A percentile compares a stretch with the other conserved stretches of the same genome.
Conservation (phyloP, 768 basidiomycete species). For the Mycena vitilis region DNA sequence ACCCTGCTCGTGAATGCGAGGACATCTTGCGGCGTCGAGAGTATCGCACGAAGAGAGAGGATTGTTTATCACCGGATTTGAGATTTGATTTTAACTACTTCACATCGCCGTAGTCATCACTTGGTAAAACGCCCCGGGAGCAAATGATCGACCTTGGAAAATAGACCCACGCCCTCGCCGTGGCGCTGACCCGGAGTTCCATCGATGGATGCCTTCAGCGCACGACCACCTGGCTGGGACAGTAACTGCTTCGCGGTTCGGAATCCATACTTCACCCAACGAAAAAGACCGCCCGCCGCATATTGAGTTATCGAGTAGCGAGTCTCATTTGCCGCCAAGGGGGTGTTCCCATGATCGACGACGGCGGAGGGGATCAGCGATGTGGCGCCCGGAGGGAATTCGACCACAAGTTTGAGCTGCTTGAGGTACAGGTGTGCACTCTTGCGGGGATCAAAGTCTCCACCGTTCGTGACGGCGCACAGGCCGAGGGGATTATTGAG, state of each 20-base stretch:
- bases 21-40: too few relatives aligned
- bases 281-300: slow-evolving; percentile 17
- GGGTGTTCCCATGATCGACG: slow-evolving; percentile 31
- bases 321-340: slow-evolving; percentile 25
- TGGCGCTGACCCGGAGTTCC: background rate
- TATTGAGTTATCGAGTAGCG: slow-evolving; percentile 40
- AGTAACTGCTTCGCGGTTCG: background rate
- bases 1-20: too few relatives aligned
- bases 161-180: background rate
- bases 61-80: too few relatives aligned
- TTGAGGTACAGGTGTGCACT: slow-evolving; percentile 20
- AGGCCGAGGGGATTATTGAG: slow-evolving; percentile 26
- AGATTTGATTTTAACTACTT: too few relatives aligned
- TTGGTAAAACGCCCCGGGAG: background rate
- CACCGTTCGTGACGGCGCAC: slow-evolving; percentile 43
- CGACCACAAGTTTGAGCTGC: slow-evolving; percentile 24
- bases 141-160: slow-evolving; percentile 14
- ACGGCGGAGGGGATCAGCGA: background rate
- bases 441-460: background rate
- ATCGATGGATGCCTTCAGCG: background rate
- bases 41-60: background rate
- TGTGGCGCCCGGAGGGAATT: slow-evolving; percentile 29
- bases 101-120: too few relatives aligned
- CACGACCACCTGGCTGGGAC: background rate
- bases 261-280: slow-evolving; percentile 4